Base-by-base conservation (phyloP, 2,329 filamentous ascomycete genomes). In the Pseudopithomyces chartarum region DNA sequence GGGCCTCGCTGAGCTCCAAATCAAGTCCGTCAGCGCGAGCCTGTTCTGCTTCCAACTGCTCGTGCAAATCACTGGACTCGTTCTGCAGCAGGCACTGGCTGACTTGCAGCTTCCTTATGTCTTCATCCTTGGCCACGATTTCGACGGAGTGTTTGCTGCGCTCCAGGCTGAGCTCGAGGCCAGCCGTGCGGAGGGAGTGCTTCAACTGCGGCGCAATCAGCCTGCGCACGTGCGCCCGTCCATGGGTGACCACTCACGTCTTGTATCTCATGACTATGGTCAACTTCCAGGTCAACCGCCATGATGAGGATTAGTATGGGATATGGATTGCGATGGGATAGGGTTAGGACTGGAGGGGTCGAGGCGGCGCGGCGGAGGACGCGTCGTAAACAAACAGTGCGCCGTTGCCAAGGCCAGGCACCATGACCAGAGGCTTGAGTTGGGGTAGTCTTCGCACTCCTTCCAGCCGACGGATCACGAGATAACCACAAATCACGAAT, bases 71-170 rank as follows among this genome's bases (percentile, higher is more conserved):
- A 46, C 87, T 84, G 61, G 89, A 91, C 60, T 96, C 89, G 62
- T 93, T 87, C 59, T 88, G 79, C n/a, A 92, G 76, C 52, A 93
- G 78, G 53, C 88, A 82, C 60, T 88, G 85, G 58, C 94, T 82
- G 23, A 74, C 63, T 63, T 86, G 86, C 51, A 92, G 76, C 61
- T 87, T 84, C 46, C 93, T 87, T 38, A 85, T 81, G 57, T 88
- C 86, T 73, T 98, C 93, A 62, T 92, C 87, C 67, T 90, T 90
- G 63, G 86, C 79, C 54, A 96, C 81, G 11, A 88, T 79, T 52
- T 90, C 84, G 34, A 89, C 84, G 53, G 87, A 81, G 64, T 89
- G 86, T 53, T 85, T 76, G 62, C 83, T 84, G 57, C 84, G 82
- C 63, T 89, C 86, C 72, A 93, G 91, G 65, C 85, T 85, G 58